Evolutionary conservation across 129 eudicot genomes (phyloP).

Genomic region (Dittrichia graveolens): DNA sequence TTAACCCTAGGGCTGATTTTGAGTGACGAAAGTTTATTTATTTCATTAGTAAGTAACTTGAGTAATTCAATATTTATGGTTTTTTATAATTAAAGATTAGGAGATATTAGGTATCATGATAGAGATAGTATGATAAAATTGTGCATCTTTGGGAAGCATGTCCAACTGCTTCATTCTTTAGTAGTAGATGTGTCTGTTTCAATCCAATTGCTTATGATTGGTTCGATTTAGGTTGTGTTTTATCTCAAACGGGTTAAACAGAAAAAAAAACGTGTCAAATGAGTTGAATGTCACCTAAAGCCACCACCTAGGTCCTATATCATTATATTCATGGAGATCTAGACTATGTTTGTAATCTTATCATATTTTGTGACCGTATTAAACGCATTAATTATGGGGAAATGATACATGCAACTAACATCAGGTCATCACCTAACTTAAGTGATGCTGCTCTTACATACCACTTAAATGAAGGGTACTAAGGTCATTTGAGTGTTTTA

Average conservation of each 20-base stretch:
- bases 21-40: neutral
- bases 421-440: too few species aligned
- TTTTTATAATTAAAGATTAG: constrained; percentile 14
- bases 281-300: neutral
- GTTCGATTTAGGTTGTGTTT: neutral
- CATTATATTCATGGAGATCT: neutral
- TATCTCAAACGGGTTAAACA: neutral
- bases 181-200: neutral
- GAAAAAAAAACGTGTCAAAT: neutral
- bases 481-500: too few species aligned
- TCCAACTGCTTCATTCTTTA: neutral
- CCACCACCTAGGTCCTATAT: neutral
- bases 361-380: neutral
- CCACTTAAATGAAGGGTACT: too few species aligned
- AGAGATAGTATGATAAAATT: neutral
- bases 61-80: constrained; percentile 7
- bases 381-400: neutral
- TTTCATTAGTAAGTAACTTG: constrained; percentile 1
- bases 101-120: constrained; percentile 11
- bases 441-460: too few species aligned
- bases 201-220: neutral
- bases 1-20: constrained; percentile 9
- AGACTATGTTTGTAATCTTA: neutral
- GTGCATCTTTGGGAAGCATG: constrained; percentile 1
- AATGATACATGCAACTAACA: too few species aligned